A percentile compares a stretch with the other conserved stretches of the same genome.
These are phyloP conservation scores for Protomyces inundatus DNA, from an alignment of 1,139 yeast species.

Conservation along the genomic window DNA sequence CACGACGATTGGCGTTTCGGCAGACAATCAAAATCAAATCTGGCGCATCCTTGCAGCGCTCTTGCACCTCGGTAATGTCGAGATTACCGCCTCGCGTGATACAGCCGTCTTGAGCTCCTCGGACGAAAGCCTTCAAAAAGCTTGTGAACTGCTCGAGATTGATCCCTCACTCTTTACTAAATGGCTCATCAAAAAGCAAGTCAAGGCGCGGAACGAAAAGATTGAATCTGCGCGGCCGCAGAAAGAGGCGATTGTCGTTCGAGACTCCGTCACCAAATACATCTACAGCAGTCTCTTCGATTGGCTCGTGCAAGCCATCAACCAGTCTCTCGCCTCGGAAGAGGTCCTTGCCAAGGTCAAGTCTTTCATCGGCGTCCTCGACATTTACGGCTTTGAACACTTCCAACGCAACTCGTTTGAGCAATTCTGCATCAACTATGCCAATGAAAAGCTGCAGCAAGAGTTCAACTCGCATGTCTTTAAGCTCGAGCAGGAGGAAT, in stretches of 20 bases:
- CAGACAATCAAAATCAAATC: slow-evolving; percentile 58
- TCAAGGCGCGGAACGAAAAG: slow-evolving; percentile 86
- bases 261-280: slow-evolving; percentile 93
- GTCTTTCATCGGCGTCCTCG: slow-evolving; percentile 91
- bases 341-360: slow-evolving; percentile 52
- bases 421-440: slow-evolving; percentile 95
- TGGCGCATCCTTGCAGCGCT: slow-evolving; percentile 81
- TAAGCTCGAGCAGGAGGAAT: slow-evolving; percentile 94
- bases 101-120: slow-evolving; percentile 79
- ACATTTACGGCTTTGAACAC: slow-evolving; percentile 96
- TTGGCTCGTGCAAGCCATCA: slow-evolving; percentile 86
- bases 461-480: slow-evolving; percentile 96
- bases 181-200: slow-evolving; percentile 92
- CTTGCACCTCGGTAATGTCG: slow-evolving; percentile 88
- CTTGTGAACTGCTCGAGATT: slow-evolving; percentile 79
- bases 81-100: slow-evolving; percentile 76
- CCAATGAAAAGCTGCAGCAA: slow-evolving; percentile 94
- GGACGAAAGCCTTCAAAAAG: slow-evolving; percentile 77
- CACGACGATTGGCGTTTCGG: slow-evolving; percentile 65
- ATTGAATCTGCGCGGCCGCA: slow-evolving; percentile 77
- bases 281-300: slow-evolving; percentile 89
- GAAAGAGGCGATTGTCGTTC: slow-evolving; percentile 82
- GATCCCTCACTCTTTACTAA: slow-evolving; percentile 71
- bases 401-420: slow-evolving; percentile 91
- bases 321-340: slow-evolving; percentile 68